Percentiles rank a stretch among this genome's conserved stretches.
Conservation (phyloP, 2,329 filamentous ascomycete species). For the Xylariaceae sp. region DNA sequence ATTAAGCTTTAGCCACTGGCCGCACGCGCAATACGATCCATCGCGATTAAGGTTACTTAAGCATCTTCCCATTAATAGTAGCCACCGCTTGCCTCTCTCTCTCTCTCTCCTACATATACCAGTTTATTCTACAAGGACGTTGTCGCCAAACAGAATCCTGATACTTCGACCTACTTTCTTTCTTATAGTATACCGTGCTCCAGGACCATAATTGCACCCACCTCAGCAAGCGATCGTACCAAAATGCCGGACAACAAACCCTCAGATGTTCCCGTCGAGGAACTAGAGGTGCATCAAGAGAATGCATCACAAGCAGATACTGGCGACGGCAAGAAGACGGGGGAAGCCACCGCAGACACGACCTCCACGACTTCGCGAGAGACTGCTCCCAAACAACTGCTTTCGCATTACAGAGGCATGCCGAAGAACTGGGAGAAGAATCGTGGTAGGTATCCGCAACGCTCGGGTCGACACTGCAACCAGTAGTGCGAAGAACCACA, state of each 20-base stretch:
- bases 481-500: background rate
- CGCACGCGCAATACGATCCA: too few relatives aligned
- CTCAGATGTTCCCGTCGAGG: conserved; percentile 2
- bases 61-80: too few relatives aligned
- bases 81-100: too few relatives aligned
- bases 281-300: conserved; percentile 5
- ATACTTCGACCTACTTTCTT: background rate
- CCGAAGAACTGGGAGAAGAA: conserved; percentile 36
- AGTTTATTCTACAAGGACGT: background rate
- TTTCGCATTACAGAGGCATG: conserved; percentile 33
- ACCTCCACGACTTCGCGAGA: conserved; percentile 12
- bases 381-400: conserved; percentile 22
- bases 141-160: background rate
- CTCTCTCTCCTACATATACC: background rate
- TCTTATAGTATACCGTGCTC: background rate
- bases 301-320: conserved; percentile 9
- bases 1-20: background rate
- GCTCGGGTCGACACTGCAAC: background rate
- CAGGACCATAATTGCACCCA: background rate
- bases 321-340: conserved; percentile 19
- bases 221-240: background rate
- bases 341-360: conserved; percentile 8
- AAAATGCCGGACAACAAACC: conserved; percentile 22
- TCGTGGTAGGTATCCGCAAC: conserved; percentile 14
- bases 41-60: too few relatives aligned